These are phyloP conservation scores for Phaeosphaeriaceae sp. DNA, from an alignment of 2,329 filamentous ascomycete species.

Conservation along the genomic window DNA sequence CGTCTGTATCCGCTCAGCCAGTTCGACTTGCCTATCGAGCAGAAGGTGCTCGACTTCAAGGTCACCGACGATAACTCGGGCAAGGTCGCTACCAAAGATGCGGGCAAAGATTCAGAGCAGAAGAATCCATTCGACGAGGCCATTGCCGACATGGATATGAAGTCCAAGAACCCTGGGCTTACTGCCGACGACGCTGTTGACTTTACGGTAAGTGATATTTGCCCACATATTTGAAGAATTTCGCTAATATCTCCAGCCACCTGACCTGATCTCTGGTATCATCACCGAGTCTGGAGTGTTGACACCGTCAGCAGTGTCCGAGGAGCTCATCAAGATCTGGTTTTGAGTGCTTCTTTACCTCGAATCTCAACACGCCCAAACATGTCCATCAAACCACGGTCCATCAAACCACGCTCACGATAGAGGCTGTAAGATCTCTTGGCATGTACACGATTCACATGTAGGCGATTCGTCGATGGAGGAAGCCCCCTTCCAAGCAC, in stretches of 20 bases:
- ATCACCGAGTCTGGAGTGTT: constrained; percentile 79
- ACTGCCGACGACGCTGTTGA: constrained; percentile 65
- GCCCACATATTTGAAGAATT: neutral
- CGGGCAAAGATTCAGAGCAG: constrained; percentile 14
- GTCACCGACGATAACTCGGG: constrained; percentile 53
- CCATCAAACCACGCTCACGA: neutral
- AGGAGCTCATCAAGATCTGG: constrained; percentile 72
- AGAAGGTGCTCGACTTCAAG: constrained; percentile 77
- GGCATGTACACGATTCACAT: constrained; percentile 10
- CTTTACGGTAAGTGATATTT: constrained; percentile 64
- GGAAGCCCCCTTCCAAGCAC: constrained; percentile 11
- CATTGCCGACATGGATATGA: constrained; percentile 39
- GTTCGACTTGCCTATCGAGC: constrained; percentile 79
- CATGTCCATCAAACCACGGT: neutral
- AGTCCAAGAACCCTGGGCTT: constrained; percentile 28
- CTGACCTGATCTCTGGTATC: constrained; percentile 72
- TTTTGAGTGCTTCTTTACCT: constrained; percentile 36
- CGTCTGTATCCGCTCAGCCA: constrained; percentile 84
- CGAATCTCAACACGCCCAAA: constrained; percentile 8
- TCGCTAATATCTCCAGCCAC: constrained; percentile 58
- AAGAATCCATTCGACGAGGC: constrained; percentile 56
- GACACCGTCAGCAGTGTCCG: constrained; percentile 72
- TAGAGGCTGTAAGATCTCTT: neutral
- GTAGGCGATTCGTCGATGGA: constrained; percentile 14
- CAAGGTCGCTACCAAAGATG: neutral